Conservation (phyloP, 495 filamentous ascomycete species). For the Talaromyces trachyspermus region DNA sequence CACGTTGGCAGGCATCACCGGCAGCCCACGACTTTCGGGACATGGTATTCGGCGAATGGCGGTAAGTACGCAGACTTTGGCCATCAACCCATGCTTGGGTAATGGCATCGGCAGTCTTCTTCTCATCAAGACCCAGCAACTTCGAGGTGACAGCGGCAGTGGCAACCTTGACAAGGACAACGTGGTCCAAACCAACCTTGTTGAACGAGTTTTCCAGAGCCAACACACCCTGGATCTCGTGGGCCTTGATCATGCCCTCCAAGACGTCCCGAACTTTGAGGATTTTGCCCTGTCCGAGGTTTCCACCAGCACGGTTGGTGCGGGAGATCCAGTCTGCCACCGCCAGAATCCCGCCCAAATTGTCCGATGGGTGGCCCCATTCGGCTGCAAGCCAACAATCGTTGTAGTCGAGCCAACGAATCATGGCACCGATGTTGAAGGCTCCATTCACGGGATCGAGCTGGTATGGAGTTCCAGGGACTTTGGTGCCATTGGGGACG, state of each 20-base stretch:
- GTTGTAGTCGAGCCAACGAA: constrained; percentile 98
- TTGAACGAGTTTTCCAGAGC: constrained; percentile 97
- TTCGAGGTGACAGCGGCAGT: constrained; percentile 89
- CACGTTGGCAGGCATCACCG: constrained; percentile 93
- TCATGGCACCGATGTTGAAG: constrained; percentile 98
- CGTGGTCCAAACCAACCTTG: constrained; percentile 95
- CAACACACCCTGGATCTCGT: constrained; percentile 97
- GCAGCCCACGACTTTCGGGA: constrained; percentile 98
- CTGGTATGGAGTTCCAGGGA: constrained; percentile 88
- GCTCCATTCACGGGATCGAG: constrained; percentile 92
- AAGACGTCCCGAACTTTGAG: constrained; percentile 83
- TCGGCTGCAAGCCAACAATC: constrained; percentile 99
- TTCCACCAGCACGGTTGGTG: constrained; percentile 86
- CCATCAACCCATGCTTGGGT: constrained; percentile 98
- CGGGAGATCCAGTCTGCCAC: constrained; percentile 96
- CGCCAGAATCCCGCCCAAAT: constrained; percentile 89
- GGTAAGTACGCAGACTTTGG: constrained; percentile 90
- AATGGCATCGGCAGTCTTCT: constrained; percentile 89
- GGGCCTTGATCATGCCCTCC: constrained; percentile 98
- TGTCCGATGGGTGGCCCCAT: constrained; percentile 98
- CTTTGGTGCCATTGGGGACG: constrained; percentile 87
- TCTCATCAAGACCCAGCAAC: constrained; percentile 82
- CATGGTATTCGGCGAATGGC: constrained; percentile 98
- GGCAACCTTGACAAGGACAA: constrained; percentile 95
- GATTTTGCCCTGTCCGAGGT: constrained; percentile 78